Evolutionary conservation across 2,329 filamentous ascomycete species (phyloP).

Genomic region (Akanthomyces dipterigenus): DNA sequence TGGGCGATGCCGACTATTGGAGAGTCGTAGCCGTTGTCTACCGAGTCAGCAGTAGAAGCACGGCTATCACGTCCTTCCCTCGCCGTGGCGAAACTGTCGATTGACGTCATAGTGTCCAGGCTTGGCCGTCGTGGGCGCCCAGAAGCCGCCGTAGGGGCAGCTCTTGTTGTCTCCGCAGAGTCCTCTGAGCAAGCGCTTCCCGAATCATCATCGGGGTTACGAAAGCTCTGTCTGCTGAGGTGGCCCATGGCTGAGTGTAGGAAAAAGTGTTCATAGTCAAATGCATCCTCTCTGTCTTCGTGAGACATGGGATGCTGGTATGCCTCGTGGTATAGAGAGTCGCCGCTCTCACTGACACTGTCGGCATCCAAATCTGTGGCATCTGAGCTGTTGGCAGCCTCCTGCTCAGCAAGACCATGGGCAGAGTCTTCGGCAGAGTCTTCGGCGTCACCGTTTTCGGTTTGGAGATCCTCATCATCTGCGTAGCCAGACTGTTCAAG

Average conservation of each 20-base stretch:
- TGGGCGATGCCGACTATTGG: not conserved
- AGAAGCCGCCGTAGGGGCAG: conserved; percentile 28
- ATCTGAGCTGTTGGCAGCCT: conserved; percentile 26
- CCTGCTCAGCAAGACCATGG: not conserved
- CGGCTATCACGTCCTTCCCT: conserved; percentile 42
- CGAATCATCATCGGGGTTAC: conserved; percentile 31
- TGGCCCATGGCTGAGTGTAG: conserved; percentile 85
- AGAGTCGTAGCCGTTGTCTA: conserved; percentile 9
- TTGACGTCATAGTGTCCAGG: conserved; percentile 42
- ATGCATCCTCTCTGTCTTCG: conserved; percentile 89
- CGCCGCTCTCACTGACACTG: conserved; percentile 55
- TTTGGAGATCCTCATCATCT: conserved; percentile 33
- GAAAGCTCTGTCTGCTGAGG: conserved; percentile 42
- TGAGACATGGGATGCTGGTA: conserved; percentile 62
- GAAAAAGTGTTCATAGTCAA: conserved; percentile 96
- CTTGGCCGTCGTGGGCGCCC: conserved; percentile 41
- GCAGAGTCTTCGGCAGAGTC: not conserved
- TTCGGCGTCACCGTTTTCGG: conserved; percentile 25
- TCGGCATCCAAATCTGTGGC: conserved; percentile 23
- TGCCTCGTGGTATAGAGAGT: conserved; percentile 57
- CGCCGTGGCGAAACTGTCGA: conserved; percentile 52
- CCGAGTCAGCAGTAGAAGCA: conserved; percentile 16
- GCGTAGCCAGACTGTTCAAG: conserved; percentile 16
- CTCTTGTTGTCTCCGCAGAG: conserved; percentile 56
- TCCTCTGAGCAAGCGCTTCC: conserved; percentile 53